Conservation (phyloP, 768 basidiomycete species). For the Mycena vitilis region DNA sequence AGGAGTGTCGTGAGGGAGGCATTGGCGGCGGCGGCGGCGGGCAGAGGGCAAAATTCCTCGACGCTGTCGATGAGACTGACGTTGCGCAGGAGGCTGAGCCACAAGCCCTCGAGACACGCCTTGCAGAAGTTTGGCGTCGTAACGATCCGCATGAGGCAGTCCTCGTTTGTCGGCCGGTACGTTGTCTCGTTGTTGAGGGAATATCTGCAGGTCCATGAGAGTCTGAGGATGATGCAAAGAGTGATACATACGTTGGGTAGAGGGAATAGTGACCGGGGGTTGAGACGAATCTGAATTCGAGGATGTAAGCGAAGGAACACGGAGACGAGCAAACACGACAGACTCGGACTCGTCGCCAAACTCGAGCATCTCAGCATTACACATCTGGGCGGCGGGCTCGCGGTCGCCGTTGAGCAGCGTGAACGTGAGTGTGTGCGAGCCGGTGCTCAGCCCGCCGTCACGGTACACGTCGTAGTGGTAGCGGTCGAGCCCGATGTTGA, state of each 20-base stretch:
- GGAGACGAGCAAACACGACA: constrained; percentile 37
- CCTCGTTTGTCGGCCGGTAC: constrained; percentile 86
- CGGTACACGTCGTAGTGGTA: constrained; percentile 79
- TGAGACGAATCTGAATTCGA: constrained; percentile 64
- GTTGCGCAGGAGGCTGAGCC: constrained; percentile 70
- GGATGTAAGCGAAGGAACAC: constrained; percentile 10
- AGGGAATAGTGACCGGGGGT: constrained; percentile 69
- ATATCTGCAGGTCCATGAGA: constrained; percentile 54
- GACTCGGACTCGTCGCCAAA: constrained; percentile 75
- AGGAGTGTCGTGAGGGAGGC: constrained; percentile 44
- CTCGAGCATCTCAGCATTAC: constrained; percentile 80
- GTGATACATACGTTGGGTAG: constrained; percentile 74
- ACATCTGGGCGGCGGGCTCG: constrained; percentile 75
- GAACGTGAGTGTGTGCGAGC: constrained; percentile 71
- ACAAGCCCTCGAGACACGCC: constrained; percentile 79
- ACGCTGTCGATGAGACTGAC: constrained; percentile 73
- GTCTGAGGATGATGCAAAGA: neutral
- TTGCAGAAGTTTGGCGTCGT: constrained; percentile 79
- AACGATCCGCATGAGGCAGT: constrained; percentile 84
- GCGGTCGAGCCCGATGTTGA: constrained; percentile 72
- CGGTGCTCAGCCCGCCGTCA: constrained; percentile 53
- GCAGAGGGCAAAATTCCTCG: constrained; percentile 49
- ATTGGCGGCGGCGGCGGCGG: constrained; percentile 9
- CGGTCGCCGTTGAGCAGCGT: constrained; percentile 58
- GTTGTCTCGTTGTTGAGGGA: constrained; percentile 72